Evolutionary conservation across 768 basidiomycete genomes (phyloP), one percentile per base, ranked within the genome.

Genomic region (Jaapia argillacea): DNA sequence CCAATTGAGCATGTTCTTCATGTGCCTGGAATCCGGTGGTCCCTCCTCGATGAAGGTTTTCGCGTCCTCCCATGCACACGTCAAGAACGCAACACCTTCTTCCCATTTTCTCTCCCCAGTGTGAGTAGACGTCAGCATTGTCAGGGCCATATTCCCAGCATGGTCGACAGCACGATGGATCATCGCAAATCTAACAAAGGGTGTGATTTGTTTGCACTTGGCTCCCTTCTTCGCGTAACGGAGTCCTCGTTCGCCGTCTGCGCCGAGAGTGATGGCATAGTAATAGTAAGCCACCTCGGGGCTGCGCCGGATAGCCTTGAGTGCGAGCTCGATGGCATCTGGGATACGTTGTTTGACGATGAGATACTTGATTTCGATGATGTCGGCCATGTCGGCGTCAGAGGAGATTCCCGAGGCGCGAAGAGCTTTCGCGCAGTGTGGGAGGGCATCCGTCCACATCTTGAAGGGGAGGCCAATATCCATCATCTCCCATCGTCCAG

Each of bases 141-240:
- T 59, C 6, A 80, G 56, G 0, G 76, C 80, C 54, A 81, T 60
- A 44, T 75, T 67, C 1, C 71, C 72, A 1, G 80, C 77, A 49
- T 77, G 75, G 50, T 74, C 72, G 3, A 78, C 70, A 0, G 78
- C 74, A n/a, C 80, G 71, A 48, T 77, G 74, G 59, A 77, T 66
- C 54, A 82, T 56, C 54, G 70, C 70, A 45, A 68, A 71, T 35
- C 68, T 68, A 4, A 83, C 56, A 46, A 81, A 84, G 2, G 73
- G 68, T 12, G 77, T 70, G 12, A 65, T 69, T 13, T 64, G 54
- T 46, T 67, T 68, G 61, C 75, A 72, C 53, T 76, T 79, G 51
- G 82, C 48, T 1, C 81, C 81, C 53, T 82, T 76, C 65, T 82
- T 81, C 47, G 77, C 73, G 1, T 70, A 75, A 5, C 75, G 69